Percentiles rank a stretch among this genome's conserved stretches.
phyloP scores from a whole-genome alignment of 1,284 basidiomycete species.

The Malassezia restricta region DNA sequence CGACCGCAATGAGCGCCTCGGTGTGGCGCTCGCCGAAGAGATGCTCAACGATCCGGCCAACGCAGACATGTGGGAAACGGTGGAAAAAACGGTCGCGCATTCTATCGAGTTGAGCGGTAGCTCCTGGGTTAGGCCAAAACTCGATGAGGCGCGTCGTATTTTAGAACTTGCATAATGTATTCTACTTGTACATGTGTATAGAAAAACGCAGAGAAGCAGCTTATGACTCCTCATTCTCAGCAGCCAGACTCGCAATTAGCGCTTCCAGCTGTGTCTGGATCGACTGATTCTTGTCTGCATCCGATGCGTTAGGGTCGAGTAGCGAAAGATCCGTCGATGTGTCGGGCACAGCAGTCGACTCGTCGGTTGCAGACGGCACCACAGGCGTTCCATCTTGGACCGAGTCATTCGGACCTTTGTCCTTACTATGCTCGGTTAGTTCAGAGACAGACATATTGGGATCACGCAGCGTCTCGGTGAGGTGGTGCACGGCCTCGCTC shows the following conservation, averaged over 20 bases:
- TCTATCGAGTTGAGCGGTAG: slow-evolving; percentile 35
- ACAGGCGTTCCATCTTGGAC: neutral
- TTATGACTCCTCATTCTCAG: neutral
- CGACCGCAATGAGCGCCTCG: slow-evolving; percentile 27
- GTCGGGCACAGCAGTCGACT: neutral
- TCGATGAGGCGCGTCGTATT: slow-evolving; percentile 32
- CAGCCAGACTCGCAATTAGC: slow-evolving; percentile 25
- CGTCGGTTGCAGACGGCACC: neutral
- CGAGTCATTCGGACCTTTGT: neutral
- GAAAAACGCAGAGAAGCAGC: neutral
- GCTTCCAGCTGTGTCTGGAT: slow-evolving; percentile 30
- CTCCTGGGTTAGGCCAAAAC: slow-evolving; percentile 36
- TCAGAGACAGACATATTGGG: slow-evolving; percentile 1
- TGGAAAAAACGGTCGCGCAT: slow-evolving; percentile 18
- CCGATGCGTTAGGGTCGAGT: neutral
- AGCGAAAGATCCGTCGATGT: neutral
- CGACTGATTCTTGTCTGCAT: slow-evolving; percentile 15
- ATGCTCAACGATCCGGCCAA: slow-evolving; percentile 15
- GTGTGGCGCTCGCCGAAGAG: slow-evolving; percentile 24
- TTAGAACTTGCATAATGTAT: slow-evolving; percentile 10
- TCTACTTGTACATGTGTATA: neutral
- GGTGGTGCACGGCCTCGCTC: slow-evolving; percentile 22
- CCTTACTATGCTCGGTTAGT: neutral
- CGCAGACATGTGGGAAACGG: slow-evolving; percentile 9
- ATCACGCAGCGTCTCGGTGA: slow-evolving; percentile 30